phyloP scores from a whole-genome alignment of 2,329 filamentous ascomycete genomes.

The Aspergillus felis region DNA sequence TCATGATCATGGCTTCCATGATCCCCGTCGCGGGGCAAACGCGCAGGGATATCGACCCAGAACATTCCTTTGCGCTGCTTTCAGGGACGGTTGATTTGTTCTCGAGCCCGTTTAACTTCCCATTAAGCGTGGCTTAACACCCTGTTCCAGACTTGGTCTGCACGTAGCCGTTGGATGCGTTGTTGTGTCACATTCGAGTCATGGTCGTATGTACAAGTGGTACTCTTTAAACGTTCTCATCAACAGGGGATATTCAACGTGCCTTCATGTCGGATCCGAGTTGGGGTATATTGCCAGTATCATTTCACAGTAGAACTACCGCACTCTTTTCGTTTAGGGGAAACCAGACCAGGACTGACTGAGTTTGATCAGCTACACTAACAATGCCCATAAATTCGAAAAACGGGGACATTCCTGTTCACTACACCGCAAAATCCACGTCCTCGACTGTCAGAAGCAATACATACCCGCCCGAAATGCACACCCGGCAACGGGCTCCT shows the following conservation, averaged over 20 bases:
- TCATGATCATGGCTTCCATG: neutral
- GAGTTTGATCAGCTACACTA: too few relatives aligned
- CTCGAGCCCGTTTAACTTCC: conserved; percentile 11
- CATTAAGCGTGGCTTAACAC: conserved; percentile 11
- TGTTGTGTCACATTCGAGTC: conserved; percentile 17
- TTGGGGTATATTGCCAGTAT: neutral
- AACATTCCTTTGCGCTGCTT: neutral
- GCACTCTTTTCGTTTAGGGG: neutral
- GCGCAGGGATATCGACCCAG: neutral
- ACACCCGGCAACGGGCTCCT: conserved; percentile 10
- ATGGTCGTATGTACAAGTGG: conserved; percentile 1
- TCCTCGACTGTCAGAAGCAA: conserved; percentile 2
- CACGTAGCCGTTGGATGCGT: conserved; percentile 21
- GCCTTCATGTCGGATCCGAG: neutral
- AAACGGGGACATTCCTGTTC: neutral
- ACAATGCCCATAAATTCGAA: neutral
- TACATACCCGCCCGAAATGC: conserved; percentile 5
- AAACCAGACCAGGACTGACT: too few relatives aligned
- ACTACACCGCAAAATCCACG: conserved; percentile 1
- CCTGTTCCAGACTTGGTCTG: conserved; percentile 14
- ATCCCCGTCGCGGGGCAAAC: neutral
- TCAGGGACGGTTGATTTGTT: neutral
- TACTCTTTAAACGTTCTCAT: neutral
- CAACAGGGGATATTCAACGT: neutral
- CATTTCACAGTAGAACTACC: neutral